Evolutionary conservation across 2,329 filamentous ascomycete species (phyloP), one percentile per base, ranked within the genome.

Genomic region (Dothistroma pini): DNA sequence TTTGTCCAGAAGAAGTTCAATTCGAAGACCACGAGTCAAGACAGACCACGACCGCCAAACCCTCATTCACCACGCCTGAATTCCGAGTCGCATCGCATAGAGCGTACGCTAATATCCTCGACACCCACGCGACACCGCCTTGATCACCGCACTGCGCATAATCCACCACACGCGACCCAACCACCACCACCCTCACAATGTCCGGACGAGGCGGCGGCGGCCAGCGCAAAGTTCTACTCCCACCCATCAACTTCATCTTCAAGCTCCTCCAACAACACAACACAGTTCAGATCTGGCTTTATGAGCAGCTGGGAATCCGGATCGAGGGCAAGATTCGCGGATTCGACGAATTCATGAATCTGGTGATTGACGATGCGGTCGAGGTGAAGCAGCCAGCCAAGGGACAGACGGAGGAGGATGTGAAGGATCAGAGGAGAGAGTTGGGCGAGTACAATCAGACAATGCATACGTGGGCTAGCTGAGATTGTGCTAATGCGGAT

Each of bases 321-420:
- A 97, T 99, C 73, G 93, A 97, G 79, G 95, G 95, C 64, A 96
- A 93, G 80, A 96, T 99, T 68, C 86, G 95, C 72, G 93, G 95
- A 14, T 99, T 99, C 69, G 95, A 99, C 75, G 95, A 99, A 78
- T 99, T 97, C 80, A 97, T 99, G 93, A 99, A 99, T 80, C 82
- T 99, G 54, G 95, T 97, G 44, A 85, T 96, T 68, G 95, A 99
- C 73, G 92, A 99, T 70, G 95, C 95, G 32, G 86, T 97, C 60
- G 93, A 97, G 78, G 92, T 99, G 50, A 90, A 88, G 76, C 65
- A 67, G 62, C 60, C 63, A 16, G 65, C 38, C 14, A 67, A 67
- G 59, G 65, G 65, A 31, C 49, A 64, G 56, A 67, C 59, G 12
- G 61, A 62, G 58, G 65, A 62, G 31, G 63, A 64, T 52, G 62